Evolutionary conservation across 805 yeast species (phyloP).

Genomic region (Wickerhamiella shivajii): DNA sequence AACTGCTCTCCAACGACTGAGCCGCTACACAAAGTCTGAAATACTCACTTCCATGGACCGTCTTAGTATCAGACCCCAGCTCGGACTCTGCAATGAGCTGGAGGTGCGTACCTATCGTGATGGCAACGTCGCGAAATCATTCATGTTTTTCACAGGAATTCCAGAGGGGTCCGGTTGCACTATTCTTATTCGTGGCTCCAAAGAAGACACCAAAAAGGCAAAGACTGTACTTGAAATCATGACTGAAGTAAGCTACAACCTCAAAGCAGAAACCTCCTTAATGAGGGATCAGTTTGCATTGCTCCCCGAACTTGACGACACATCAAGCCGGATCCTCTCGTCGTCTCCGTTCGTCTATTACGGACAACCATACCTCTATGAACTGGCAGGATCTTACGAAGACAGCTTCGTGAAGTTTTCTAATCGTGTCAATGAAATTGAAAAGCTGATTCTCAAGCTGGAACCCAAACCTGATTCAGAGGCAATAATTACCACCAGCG

Average conservation of each 20-base stretch:
- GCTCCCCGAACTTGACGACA: slow-evolving; percentile 22
- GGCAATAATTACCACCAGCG: neutral
- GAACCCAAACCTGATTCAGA: neutral
- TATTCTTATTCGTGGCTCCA: slow-evolving; percentile 62
- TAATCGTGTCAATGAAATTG: slow-evolving; percentile 10
- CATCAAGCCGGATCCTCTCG: slow-evolving; percentile 41
- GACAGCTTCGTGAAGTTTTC: slow-evolving; percentile 19
- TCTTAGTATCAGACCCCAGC: slow-evolving; percentile 49
- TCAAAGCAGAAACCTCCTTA: slow-evolving; percentile 63
- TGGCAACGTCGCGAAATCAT: slow-evolving; percentile 42
- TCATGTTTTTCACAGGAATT: slow-evolving; percentile 68
- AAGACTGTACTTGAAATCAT: slow-evolving; percentile 71
- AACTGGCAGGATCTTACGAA: slow-evolving; percentile 41
- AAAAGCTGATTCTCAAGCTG: neutral
- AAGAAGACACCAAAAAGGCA: slow-evolving; percentile 45
- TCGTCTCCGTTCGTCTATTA: slow-evolving; percentile 76
- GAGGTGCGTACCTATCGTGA: slow-evolving; percentile 54
- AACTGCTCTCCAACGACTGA: slow-evolving; percentile 61
- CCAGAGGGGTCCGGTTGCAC: slow-evolving; percentile 66
- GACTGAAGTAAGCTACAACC: slow-evolving; percentile 62
- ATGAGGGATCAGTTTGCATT: slow-evolving; percentile 54
- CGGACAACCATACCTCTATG: slow-evolving; percentile 49
- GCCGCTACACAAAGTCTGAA: slow-evolving; percentile 71
- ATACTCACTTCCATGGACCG: slow-evolving; percentile 77
- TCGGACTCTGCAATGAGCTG: slow-evolving; percentile 64